Evolutionary conservation across 495 filamentous ascomycete species (phyloP), one percentile per base, ranked within the genome.

Genomic region (Penicillium cinerascens): DNA sequence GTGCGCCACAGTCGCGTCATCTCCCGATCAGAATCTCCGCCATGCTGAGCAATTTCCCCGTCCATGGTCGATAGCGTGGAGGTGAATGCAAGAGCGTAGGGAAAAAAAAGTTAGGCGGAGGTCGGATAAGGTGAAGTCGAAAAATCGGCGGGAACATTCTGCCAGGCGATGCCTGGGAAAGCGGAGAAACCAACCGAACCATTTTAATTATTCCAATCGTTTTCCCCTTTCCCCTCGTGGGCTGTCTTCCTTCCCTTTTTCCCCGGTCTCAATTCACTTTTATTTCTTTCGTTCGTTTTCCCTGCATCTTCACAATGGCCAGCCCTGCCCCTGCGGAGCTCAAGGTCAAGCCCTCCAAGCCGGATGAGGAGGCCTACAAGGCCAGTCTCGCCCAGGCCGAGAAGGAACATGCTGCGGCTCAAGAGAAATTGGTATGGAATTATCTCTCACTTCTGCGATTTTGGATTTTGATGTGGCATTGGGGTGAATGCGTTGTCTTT

Each of bases 1-100:
- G 87, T 88, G 70, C 90, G 87, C 90, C 90, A 95, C 43, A 92
- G 81, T 55, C 81, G 78, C 51, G 85, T 84, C 55, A 85, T 73
- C 63, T 87, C 84, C 68, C 85, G 80, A 49, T 86, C 82, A 59
- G 83, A 75, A 42, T 84, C 82, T 41, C 51, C 80, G 42, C 72
- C 77, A 49, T 67, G 60, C 50, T 60, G 58, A 39, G 66, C 60
- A 42, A 73, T 73, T 27, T 85, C 76, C 22, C 84, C 83, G 26
- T 81, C 76, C 78, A 82, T 82, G 37, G 38, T 62, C 52, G 59
- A 56, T 40, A 21, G 20, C 20, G n/a, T 21, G 37, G 37, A 47
- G 25, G 37, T 33, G 42, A 26, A 11, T 23, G 22, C 22, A 6
- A 42, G 44, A 29, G 33, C 36, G 22, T n/a, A 40, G 38, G 27